Base-by-base conservation (phyloP, 2,329 filamentous ascomycete species). In the Saccharata proteae region DNA sequence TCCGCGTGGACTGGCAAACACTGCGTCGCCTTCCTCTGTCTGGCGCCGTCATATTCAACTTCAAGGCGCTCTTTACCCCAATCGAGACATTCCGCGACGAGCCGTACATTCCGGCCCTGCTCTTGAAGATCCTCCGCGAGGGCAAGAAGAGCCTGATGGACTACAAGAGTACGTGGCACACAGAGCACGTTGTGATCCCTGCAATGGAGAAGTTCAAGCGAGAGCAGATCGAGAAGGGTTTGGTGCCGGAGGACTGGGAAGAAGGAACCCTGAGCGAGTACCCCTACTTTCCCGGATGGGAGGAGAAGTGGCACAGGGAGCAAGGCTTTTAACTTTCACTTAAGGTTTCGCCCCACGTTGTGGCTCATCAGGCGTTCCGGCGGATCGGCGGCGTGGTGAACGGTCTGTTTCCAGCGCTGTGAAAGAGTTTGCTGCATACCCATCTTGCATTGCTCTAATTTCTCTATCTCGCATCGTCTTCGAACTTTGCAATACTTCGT, bases 1-100 rank as follows among this genome's bases (percentile, higher is more conserved):
- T 93, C 2, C 71, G 84, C 4, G 82, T 90, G 2, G 84, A 93
- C 52, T 92, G 83, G 81, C 85, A 93, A 55, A 93, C 84, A 0
- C 59, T 93, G 4, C 73, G 84, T 2, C 71, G 84, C 3, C 58
- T 93, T 0, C 83, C 84, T 0, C 61, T 93, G 0, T 84, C 78
- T 0, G 81, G 71, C 0, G 77, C 69, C 0, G 62, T 93, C 2
- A 70, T 84, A 0, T 93, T 93, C 61, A 92, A 90, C 52, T 93
- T 88, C 69, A 92, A 88, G 48, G 82, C 79, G 0, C 54, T 90
- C 0, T 92, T 92, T 54, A 90, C 82, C 0, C 79, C 80, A 0
- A 51, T 93, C 0, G 50, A 64, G 1, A 73, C 79, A 40, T 74
- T 92, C 35, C 61, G 70, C 3, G 64, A 79, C 35, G 84, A 93